Evolutionary conservation across 2,329 filamentous ascomycete species (phyloP).

Genomic region (Neonectria neomacrospora): DNA sequence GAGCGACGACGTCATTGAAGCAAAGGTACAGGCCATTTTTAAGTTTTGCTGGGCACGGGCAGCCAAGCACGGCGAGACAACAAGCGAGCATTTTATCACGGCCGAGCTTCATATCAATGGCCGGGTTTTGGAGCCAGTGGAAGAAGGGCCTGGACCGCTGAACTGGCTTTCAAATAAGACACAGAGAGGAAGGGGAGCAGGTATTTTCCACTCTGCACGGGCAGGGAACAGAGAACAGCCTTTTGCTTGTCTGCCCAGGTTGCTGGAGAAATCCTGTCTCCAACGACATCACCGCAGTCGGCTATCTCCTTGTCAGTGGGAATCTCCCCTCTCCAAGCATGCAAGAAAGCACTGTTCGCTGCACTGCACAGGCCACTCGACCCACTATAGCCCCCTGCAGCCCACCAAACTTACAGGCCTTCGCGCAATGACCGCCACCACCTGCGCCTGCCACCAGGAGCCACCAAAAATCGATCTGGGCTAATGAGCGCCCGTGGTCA

Average conservation of each 20-base stretch:
- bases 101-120: not conserved
- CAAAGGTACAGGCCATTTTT: not conserved
- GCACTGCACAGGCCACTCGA: not conserved
- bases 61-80: not conserved
- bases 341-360: not conserved
- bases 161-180: not conserved
- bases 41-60: not conserved
- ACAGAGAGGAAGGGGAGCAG: not conserved
- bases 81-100: not conserved
- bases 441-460: not conserved
- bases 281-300: not conserved
- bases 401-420: not conserved
- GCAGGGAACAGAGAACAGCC: not conserved
- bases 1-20: slow-evolving; percentile 1
- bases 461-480: not conserved
- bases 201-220: not conserved
- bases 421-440: not conserved
- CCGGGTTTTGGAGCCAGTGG: not conserved
- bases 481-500: not conserved
- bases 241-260: not conserved
- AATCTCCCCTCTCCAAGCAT: not conserved
- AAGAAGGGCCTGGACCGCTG: too few species aligned
- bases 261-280: not conserved
- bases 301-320: not conserved
- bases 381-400: not conserved